phyloP scores from a whole-genome alignment of 306 rosid genomes.

The Boehmeria nivea region DNA sequence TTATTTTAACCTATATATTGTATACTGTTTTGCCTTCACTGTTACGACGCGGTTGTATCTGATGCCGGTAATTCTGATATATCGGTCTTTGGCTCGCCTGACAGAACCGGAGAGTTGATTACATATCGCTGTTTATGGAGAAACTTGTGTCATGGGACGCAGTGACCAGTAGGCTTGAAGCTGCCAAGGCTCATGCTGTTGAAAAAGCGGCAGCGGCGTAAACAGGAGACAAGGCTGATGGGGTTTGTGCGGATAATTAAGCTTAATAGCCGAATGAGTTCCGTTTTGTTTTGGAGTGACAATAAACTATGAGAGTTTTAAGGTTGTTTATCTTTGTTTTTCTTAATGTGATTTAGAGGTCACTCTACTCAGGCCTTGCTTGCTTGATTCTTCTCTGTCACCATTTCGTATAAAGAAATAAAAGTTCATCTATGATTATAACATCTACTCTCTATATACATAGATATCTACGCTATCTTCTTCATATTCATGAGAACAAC shows the following conservation, averaged over 20 bases:
- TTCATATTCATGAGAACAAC: no score
- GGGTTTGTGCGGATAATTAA: slow-evolving; percentile 33
- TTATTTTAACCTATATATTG: neutral
- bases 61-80: slow-evolving; percentile 6
- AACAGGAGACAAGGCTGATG: slow-evolving; percentile 20
- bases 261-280: slow-evolving; percentile 32
- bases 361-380: no score
- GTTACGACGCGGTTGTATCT: slow-evolving; percentile 6
- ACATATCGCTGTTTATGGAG: slow-evolving; percentile 60
- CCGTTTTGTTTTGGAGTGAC: neutral
- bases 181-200: slow-evolving; percentile 51
- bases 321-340: neutral
- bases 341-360: neutral
- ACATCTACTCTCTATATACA: no score
- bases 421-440: no score
- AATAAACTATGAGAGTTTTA: neutral
- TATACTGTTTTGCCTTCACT: neutral
- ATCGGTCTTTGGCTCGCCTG: slow-evolving; percentile 16
- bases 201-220: slow-evolving; percentile 33
- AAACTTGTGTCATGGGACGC: slow-evolving; percentile 89
- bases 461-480: no score
- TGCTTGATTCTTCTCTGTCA: no score
- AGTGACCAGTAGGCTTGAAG: slow-evolving; percentile 59
- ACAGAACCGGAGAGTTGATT: slow-evolving; percentile 62
- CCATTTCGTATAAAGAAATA: no score